Evolutionary conservation across 345 rosid species (phyloP).

Genomic region (Linum usitatissimum): DNA sequence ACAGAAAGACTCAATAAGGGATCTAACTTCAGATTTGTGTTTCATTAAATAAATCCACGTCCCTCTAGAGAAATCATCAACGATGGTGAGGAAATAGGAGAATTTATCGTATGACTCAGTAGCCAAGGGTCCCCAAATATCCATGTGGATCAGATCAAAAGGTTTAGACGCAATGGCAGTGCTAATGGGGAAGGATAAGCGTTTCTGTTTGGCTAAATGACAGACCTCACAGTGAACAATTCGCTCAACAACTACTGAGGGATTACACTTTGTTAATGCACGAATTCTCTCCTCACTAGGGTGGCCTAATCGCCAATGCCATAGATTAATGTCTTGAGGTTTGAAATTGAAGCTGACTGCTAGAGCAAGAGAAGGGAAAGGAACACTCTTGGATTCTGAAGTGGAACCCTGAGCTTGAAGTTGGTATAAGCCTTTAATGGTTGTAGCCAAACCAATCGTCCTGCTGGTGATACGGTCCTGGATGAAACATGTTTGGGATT

Average conservation of each 20-base stretch:
- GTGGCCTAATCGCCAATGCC: not conserved
- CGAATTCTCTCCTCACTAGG: not conserved
- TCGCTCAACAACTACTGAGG: not conserved
- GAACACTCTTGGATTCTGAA: not conserved
- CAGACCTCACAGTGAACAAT: not conserved
- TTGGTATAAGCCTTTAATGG: not conserved
- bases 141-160: not conserved
- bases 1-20: not conserved
- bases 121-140: not conserved
- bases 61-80: not conserved
- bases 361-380: not conserved
- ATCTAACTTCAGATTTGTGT: not conserved
- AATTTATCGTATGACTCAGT: not conserved
- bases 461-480: not conserved
- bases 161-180: too few relatives aligned
- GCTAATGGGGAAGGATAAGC: not conserved
- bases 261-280: not conserved
- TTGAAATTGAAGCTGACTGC: not conserved
- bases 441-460: not conserved
- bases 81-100: not conserved
- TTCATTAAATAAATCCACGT: not conserved
- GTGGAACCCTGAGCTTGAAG: not conserved
- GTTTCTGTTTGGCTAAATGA: conserved; percentile 1
- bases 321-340: not conserved
- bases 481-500: not conserved